These are phyloP conservation scores for Cercis canadensis DNA, from an alignment of 306 rosid genomes.

Conservation along the genomic window DNA sequence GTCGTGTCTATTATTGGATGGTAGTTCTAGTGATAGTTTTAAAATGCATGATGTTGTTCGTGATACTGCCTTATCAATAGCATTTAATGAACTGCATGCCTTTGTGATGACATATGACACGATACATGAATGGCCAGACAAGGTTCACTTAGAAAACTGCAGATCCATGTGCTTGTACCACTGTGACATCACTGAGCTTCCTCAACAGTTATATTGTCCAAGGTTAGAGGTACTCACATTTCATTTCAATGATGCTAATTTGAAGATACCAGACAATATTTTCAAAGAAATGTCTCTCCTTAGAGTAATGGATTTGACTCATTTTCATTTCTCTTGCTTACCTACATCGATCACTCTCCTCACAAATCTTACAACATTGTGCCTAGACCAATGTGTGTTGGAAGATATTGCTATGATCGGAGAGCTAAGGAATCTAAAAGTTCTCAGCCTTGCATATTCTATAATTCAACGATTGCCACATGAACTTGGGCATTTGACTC, in stretches of 20 bases:
- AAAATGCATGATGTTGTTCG: background rate
- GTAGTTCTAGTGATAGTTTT: background rate
- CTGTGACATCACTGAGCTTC: background rate
- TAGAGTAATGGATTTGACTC: background rate
- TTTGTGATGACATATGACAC: background rate
- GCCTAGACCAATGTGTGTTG: background rate
- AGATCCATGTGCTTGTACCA: background rate
- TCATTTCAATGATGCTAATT: fast-evolving
- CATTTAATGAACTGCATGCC: too few relatives aligned
- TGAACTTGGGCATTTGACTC: background rate
- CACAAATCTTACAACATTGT: background rate
- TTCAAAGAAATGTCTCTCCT: background rate
- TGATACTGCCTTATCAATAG: background rate
- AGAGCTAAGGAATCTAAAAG: background rate
- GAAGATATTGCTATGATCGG: background rate
- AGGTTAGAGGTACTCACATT: background rate
- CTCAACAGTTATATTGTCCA: background rate
- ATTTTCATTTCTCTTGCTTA: fast-evolving
- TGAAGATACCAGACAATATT: background rate
- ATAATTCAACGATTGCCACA: fast-evolving
- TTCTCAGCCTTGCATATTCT: background rate
- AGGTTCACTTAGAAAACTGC: too few relatives aligned
- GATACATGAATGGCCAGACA: background rate
- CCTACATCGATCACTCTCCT: background rate
- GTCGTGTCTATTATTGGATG: background rate